phyloP scores from a whole-genome alignment of 1,284 basidiomycete species.

The Phlebopus sp. region DNA sequence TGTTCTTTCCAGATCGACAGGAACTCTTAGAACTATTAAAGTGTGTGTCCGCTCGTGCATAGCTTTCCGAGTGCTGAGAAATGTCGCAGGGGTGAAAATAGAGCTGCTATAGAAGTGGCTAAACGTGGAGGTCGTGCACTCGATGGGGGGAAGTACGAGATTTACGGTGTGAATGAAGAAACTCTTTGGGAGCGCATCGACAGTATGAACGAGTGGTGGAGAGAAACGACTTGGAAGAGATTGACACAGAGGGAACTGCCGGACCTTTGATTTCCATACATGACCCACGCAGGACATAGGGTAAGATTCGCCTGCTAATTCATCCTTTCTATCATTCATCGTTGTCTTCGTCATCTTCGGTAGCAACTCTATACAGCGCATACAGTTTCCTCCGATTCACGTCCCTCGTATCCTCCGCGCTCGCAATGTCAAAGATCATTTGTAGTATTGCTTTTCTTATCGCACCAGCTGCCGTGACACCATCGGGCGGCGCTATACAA shows the following conservation, averaged over 20 bases:
- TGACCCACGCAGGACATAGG: not conserved
- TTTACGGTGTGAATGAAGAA: conserved; percentile 86
- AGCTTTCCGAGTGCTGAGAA: conserved; percentile 7
- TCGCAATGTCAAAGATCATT: conserved; percentile 74
- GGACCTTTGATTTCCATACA: conserved; percentile 53
- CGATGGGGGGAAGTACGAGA: conserved; percentile 79
- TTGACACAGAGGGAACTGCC: conserved; percentile 85
- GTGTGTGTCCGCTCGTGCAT: conserved; percentile 38
- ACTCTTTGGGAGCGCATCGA: conserved; percentile 76
- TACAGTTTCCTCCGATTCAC: conserved; percentile 83
- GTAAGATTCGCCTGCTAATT: not conserved
- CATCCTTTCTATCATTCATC: conserved; percentile 18
- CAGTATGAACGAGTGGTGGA: conserved; percentile 90
- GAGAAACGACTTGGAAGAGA: conserved; percentile 84
- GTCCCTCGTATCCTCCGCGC: conserved; percentile 70
- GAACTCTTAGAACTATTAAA: conserved; percentile 72
- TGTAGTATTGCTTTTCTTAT: conserved; percentile 62
- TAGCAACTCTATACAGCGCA: conserved; percentile 66
- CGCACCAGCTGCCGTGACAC: conserved; percentile 31
- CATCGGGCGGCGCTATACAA: conserved; percentile 42
- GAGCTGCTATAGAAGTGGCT: conserved; percentile 79
- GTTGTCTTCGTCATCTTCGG: conserved; percentile 44
- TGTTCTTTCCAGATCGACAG: conserved; percentile 79
- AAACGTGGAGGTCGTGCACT: conserved; percentile 59
- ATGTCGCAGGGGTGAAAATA: conserved; percentile 68